Percentiles rank a stretch among this genome's conserved stretches.
phyloP scores from a whole-genome alignment of 1,284 basidiomycete species.

The Omphalotus olearius region DNA sequence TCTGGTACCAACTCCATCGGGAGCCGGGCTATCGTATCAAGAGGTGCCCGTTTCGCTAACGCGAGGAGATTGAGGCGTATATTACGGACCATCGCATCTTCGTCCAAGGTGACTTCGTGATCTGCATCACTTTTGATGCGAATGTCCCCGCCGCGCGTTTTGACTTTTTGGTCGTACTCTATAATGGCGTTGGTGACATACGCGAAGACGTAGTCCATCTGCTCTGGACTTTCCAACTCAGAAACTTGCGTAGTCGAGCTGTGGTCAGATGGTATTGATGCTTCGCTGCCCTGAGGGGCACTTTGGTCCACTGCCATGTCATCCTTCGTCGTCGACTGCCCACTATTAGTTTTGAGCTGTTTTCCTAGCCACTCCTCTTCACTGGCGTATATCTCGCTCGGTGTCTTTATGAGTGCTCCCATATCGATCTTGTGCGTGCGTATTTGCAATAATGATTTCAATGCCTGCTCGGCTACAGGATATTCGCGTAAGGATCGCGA shows the following conservation, averaged over 20 bases:
- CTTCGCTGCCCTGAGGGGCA: not conserved
- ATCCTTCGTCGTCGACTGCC: constrained; percentile 22
- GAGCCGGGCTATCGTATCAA: constrained; percentile 63
- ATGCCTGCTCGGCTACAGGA: constrained; percentile 34
- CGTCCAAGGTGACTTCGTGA: constrained; percentile 19
- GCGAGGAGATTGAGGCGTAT: constrained; percentile 68
- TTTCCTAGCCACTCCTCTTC: constrained; percentile 58
- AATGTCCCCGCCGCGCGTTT: not conserved
- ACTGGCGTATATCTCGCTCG: constrained; percentile 61
- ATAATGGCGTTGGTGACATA: constrained; percentile 42
- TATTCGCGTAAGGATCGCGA: constrained; percentile 39
- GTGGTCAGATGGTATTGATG: not conserved
- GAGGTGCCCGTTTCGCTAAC: constrained; percentile 67
- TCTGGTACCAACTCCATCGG: constrained; percentile 64
- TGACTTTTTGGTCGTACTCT: constrained; percentile 24
- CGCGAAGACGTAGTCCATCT: constrained; percentile 48
- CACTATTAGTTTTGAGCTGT: constrained; percentile 28
- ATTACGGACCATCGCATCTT: constrained; percentile 48
- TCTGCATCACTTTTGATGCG: not conserved
- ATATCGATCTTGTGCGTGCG: constrained; percentile 58
- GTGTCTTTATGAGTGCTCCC: constrained; percentile 53
- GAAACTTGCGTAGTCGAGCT: constrained; percentile 16
- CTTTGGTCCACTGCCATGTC: constrained; percentile 17
- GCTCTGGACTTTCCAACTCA: constrained; percentile 40
- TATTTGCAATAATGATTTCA: constrained; percentile 40